Base-by-base conservation (phyloP, 257 asterid genomes). In the Hygrophila difformis region DNA sequence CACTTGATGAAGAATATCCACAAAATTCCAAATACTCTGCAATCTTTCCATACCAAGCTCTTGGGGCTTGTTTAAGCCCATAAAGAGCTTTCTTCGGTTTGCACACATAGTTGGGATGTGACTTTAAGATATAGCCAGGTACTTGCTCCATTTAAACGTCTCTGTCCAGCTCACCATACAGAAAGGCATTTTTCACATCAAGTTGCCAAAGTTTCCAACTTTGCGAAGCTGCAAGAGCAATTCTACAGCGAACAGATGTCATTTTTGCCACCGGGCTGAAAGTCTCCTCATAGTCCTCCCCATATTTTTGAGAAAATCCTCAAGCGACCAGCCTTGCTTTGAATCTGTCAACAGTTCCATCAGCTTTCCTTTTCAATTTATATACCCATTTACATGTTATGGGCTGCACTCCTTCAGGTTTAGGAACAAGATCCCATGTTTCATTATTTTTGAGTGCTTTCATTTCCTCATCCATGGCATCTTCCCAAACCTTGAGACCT, bases 211-310 rank as follows among this genome's bases (percentile, higher is more conserved):
- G 3, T 8, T 44, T 49, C 46, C 51, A 31, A 2, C 16, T 9
- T 1, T 13, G 7, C 1, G 12, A 18, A 1, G 51, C 16, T 26
- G 34, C 56, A 23, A 53, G 4, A 29, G 1, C 43, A 17, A 4
- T 16, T 6, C 11, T 9, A 7, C 1, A 60, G 19, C 0, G 26
- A 35, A 1, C 0, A 8, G 4, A 8, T 26, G 15, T 38, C 61
- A 61, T 61, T 18, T 46, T 61, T 0, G 46, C 51, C 31, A 52
- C 23, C 0, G 18, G 55, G 5, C 39, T 61, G 16, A 61, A 60
- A 1, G 61, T 61, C 28, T 61, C 45, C 14, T 62, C 59, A 24
- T 41, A 62, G 23, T 49, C 59, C 43, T 31, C 29, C 0, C 59
- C 49, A 14, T 56, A 55, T 1, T 49, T 55, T 41, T 62, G 55